These are phyloP conservation scores for Voacanga thouarsii DNA, from an alignment of 257 asterid genomes.

Conservation along the genomic window DNA sequence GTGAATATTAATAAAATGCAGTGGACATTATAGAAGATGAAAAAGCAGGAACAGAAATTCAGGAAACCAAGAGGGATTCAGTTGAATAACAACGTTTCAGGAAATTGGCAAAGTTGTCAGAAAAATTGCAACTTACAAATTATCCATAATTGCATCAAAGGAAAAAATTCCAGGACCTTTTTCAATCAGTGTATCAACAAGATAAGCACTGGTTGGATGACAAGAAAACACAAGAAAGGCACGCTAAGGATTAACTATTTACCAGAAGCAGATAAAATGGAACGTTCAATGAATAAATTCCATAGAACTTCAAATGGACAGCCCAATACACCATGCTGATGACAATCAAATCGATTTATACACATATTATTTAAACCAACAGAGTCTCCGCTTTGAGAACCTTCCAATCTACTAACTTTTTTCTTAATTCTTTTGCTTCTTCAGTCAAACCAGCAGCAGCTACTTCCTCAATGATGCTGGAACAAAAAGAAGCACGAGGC, in stretches of 20 bases:
- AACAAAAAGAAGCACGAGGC: conserved; percentile 30
- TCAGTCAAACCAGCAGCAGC: conserved; percentile 64
- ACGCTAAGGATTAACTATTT: neutral
- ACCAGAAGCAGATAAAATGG: neutral
- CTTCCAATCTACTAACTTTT: conserved; percentile 49
- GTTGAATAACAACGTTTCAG: neutral
- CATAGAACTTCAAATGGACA: neutral
- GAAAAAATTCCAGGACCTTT: neutral
- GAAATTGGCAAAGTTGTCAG: neutral
- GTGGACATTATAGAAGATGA: neutral
- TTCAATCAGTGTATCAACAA: neutral
- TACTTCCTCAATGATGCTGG: conserved; percentile 48
- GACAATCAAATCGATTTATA: neutral
- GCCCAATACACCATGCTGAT: neutral
- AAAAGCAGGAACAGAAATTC: neutral
- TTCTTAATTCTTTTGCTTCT: conserved; percentile 54
- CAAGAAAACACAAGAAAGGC: neutral
- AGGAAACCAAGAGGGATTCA: neutral
- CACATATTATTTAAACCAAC: conserved; percentile 13
- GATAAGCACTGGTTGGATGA: neutral
- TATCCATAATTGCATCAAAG: neutral
- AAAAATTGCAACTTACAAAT: neutral
- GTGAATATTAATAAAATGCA: neutral
- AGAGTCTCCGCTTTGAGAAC: conserved; percentile 29
- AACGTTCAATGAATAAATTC: neutral